A percentile compares a stretch with the other conserved stretches of the same genome.
phyloP scores from a whole-genome alignment of 352 stramenopile genomes.

The Pythium sukuiense region DNA sequence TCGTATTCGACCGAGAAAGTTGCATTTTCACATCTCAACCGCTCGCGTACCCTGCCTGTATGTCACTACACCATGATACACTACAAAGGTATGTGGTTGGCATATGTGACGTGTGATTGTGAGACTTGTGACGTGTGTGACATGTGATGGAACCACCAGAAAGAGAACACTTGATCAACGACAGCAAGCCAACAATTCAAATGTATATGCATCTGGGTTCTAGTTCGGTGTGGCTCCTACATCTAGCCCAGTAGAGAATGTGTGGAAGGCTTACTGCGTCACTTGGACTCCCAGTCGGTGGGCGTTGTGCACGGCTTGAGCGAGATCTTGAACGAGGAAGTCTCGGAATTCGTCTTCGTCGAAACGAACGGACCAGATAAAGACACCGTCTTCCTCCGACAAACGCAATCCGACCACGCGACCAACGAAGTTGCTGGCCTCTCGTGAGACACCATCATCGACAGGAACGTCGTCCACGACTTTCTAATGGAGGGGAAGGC shows the following conservation, averaged over 20 bases:
- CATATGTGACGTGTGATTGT: not conserved
- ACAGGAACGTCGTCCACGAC: slow-evolving; percentile 1
- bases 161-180: too few species aligned
- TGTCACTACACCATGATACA: not conserved
- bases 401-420: not conserved
- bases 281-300: slow-evolving; percentile 1
- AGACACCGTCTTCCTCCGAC: not conserved
- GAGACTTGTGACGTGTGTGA: slow-evolving; percentile 8
- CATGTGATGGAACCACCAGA: not conserved
- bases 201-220: not conserved
- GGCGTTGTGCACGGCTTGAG: not conserved
- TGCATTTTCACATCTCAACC: too few species aligned
- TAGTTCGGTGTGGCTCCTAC: slow-evolving; percentile 8
- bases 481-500: not conserved
- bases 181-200: not conserved
- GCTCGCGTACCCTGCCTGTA: too few species aligned
- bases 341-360: not conserved
- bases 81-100: too few species aligned
- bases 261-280: not conserved
- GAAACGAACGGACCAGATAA: not conserved
- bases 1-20: too few species aligned
- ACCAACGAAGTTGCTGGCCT: not conserved
- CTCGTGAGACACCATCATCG: not conserved
- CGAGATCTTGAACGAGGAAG: not conserved
- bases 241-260: slow-evolving; percentile 7